Evolutionary conservation across 1,139 yeast genomes (phyloP).

Genomic region (Yamadazyma diddensiae): DNA sequence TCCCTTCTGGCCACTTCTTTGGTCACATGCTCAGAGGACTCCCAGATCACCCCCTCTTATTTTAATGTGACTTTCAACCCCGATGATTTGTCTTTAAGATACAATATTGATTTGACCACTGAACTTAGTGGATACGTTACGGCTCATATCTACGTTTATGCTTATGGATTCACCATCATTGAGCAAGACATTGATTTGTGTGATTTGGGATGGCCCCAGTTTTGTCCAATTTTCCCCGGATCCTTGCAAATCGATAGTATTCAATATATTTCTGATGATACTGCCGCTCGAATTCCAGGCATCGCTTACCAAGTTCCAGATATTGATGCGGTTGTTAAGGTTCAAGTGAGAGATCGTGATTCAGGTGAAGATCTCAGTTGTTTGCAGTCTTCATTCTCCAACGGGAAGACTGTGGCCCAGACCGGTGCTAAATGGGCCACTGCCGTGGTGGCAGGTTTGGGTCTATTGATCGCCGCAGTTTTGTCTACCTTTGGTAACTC

Average conservation of each 20-base stretch:
- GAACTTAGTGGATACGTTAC: conserved; percentile 54
- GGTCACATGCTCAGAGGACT: conserved; percentile 70
- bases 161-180: conserved; percentile 70
- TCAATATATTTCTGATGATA: conserved; percentile 48
- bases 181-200: conserved; percentile 54
- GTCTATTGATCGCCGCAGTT: conserved; percentile 65
- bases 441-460: conserved; percentile 75
- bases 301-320: conserved; percentile 77
- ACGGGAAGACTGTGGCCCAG: conserved; percentile 74
- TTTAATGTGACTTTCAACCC: conserved; percentile 70
- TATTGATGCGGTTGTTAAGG: conserved; percentile 69
- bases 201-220: conserved; percentile 67
- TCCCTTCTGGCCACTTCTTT: conserved; percentile 59
- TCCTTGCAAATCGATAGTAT: conserved; percentile 64
- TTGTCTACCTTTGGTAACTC: conserved; percentile 75
- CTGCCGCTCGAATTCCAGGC: conserved; percentile 57
- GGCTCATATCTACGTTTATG: conserved; percentile 66
- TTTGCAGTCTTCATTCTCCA: conserved; percentile 64
- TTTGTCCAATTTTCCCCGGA: conserved; percentile 76
- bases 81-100: conserved; percentile 57
- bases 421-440: conserved; percentile 83
- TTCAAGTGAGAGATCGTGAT: conserved; percentile 35
- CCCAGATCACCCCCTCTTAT: conserved; percentile 60
- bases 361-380: conserved; percentile 56
- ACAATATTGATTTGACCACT: conserved; percentile 60